phyloP scores from a whole-genome alignment of 2,329 filamentous ascomycete species.

The Nemania serpens region DNA sequence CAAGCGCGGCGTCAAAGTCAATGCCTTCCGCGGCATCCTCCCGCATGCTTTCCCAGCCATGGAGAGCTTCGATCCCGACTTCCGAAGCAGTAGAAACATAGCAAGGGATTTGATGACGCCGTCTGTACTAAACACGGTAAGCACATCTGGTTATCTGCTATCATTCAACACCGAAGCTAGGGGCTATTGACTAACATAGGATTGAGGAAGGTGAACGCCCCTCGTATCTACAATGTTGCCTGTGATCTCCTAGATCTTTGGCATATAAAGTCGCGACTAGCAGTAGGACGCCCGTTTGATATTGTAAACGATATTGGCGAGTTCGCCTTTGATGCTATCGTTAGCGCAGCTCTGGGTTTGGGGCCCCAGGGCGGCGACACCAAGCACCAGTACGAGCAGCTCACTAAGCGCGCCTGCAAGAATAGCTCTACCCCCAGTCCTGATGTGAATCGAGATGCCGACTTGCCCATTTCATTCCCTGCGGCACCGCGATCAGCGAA shows the following conservation, averaged over 20 bases:
- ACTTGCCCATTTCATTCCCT: background rate
- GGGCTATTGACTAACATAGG: background rate
- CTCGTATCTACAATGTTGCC: background rate
- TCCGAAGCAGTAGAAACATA: background rate
- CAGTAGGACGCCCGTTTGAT: constrained; percentile 1
- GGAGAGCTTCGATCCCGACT: constrained; percentile 2
- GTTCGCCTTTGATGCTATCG: constrained; percentile 8
- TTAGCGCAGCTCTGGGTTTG: background rate
- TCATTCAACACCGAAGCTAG: background rate
- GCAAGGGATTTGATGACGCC: constrained; percentile 5
- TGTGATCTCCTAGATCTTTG: constrained; percentile 3
- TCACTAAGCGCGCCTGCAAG: background rate
- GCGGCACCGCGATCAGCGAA: background rate
- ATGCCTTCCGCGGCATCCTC: background rate
- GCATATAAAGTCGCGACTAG: background rate
- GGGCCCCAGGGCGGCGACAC: background rate
- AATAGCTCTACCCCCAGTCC: background rate
- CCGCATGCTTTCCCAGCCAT: constrained; percentile 7
- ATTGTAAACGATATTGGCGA: background rate
- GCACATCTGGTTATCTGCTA: background rate
- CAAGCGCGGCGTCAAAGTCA: background rate
- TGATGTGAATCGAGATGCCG: background rate
- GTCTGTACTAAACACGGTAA: background rate
- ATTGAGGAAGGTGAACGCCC: background rate
- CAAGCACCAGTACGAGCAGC: background rate